Percentiles rank a stretch among this genome's conserved stretches.
Evolutionary conservation across 106 monocot species (phyloP).

Genomic region (Vanilla planifolia): DNA sequence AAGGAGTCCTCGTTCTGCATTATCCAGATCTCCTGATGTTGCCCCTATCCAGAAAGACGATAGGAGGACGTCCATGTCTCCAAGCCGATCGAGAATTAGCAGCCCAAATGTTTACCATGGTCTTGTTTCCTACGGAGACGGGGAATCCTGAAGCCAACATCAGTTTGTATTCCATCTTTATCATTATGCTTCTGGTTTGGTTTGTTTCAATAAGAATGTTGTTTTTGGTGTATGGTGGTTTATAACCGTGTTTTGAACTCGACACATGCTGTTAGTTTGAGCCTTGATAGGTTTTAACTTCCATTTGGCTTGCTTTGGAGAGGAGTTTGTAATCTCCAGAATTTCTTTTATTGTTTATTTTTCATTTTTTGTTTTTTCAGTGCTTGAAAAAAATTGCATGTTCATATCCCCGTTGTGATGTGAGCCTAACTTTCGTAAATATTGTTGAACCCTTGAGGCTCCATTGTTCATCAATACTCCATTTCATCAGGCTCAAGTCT

Average conservation of each 20-base stretch:
- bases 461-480: too few relatives aligned
- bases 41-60: neutral
- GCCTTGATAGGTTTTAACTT: neutral
- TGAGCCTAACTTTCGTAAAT: too few relatives aligned
- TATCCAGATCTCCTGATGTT: conserved; percentile 9
- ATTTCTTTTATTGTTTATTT: too few relatives aligned
- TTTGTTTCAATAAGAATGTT: neutral
- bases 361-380: too few relatives aligned
- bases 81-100: conserved; percentile 28
- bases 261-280: neutral
- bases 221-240: neutral
- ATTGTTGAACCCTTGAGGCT: too few relatives aligned
- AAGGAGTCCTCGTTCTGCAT: conserved; percentile 8
- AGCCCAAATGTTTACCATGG: conserved; percentile 27
- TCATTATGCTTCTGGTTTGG: neutral
- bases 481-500: too few relatives aligned
- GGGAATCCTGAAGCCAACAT: neutral
- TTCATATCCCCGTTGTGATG: too few relatives aligned
- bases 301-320: neutral
- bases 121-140: conserved; percentile 42
- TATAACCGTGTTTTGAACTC: neutral
- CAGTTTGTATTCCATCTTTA: conserved; percentile 1
- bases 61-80: neutral
- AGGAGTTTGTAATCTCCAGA: neutral
- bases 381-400: too few relatives aligned